Conservation (phyloP, 805 yeast species). For the Cyberlindnera lachancei region DNA sequence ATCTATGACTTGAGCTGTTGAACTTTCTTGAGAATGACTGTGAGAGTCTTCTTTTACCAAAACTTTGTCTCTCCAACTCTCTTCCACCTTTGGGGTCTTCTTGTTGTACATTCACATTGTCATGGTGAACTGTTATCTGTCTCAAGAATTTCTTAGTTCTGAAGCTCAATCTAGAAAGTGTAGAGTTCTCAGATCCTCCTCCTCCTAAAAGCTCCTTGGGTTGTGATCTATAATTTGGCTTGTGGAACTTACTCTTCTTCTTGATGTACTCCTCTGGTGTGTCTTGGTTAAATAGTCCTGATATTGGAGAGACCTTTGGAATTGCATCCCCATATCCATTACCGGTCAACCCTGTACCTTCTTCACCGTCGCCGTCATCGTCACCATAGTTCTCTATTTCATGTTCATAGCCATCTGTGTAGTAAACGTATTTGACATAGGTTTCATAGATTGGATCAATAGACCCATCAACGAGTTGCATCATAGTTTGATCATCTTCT, state of each 20-base stretch:
- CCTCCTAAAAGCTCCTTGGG: too few relatives aligned
- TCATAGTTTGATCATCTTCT: too few relatives aligned
- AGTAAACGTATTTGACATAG: slow-evolving; percentile 7
- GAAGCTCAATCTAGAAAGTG: slow-evolving; percentile 6
- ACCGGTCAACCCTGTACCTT: too few relatives aligned
- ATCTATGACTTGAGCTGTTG: too few relatives aligned
- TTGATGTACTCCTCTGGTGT: neutral
- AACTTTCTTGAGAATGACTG: too few relatives aligned
- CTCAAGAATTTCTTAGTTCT: slow-evolving; percentile 10
- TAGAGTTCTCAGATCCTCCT: too few relatives aligned
- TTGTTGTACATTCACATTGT: too few relatives aligned
- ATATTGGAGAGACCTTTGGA: slow-evolving; percentile 1
- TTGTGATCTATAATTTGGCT: neutral
- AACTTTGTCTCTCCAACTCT: too few relatives aligned
- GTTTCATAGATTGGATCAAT: slow-evolving; percentile 8
- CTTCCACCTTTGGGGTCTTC: too few relatives aligned
- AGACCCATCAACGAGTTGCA: slow-evolving; percentile 1
- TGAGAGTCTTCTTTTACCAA: too few relatives aligned
- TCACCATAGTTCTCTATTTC: neutral
- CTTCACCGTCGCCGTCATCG: neutral
- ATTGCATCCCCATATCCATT: too few relatives aligned
- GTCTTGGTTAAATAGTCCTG: neutral
- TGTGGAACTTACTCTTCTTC: neutral
- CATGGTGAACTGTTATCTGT: slow-evolving; percentile 4
- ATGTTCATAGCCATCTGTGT: neutral